Percentiles rank a stretch among this genome's conserved stretches.
These are phyloP conservation scores for Naegleria fowleri DNA, from an alignment of 208 protist species.

Conservation along the genomic window DNA sequence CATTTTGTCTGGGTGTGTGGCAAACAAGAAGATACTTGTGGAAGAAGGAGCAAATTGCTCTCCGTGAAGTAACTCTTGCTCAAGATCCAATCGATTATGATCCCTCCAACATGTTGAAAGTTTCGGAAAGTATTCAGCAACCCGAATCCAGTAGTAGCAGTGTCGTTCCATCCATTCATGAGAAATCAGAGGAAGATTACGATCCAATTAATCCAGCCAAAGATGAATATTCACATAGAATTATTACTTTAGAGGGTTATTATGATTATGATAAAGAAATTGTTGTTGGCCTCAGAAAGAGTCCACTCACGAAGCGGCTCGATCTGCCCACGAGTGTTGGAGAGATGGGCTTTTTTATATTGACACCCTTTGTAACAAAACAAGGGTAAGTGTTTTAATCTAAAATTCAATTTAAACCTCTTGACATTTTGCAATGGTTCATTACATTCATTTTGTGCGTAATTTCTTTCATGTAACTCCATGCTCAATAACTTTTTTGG, in stretches of 20 bases:
- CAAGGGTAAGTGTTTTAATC: neutral
- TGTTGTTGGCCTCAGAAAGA: neutral
- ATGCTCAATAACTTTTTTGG: too few species aligned
- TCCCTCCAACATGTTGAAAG: neutral
- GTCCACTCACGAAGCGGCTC: neutral
- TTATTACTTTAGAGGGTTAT: neutral
- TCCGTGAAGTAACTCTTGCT: neutral
- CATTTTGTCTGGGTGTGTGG: conserved; percentile 10
- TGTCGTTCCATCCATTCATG: neutral
- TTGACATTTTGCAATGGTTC: too few species aligned
- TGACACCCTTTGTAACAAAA: neutral
- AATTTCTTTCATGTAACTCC: too few species aligned
- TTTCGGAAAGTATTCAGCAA: neutral
- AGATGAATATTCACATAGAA: neutral
- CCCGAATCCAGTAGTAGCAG: neutral
- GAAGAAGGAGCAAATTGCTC: neutral
- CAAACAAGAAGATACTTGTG: neutral
- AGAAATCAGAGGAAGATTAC: conserved; percentile 6
- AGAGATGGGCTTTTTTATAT: neutral
- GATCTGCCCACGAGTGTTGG: neutral
- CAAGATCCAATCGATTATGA: neutral
- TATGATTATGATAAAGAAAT: conserved; percentile 18
- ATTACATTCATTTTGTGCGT: too few species aligned
- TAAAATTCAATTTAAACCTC: too few species aligned
- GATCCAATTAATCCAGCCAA: neutral